These are phyloP conservation scores for Graphiopsis chlorocephala DNA, from an alignment of 2,329 filamentous ascomycete species.

Conservation along the genomic window DNA sequence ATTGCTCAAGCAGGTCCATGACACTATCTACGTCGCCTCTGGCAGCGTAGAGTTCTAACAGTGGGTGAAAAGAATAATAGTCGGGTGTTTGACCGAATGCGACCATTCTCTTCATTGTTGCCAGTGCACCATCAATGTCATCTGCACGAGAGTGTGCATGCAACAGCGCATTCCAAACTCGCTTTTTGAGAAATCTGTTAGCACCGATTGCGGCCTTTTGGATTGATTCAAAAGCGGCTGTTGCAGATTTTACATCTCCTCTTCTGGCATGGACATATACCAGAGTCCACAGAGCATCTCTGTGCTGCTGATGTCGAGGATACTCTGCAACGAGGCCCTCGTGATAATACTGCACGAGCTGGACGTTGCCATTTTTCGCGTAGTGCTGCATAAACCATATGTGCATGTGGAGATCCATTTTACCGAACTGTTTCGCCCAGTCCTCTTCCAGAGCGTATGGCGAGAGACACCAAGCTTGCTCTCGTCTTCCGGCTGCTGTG, in stretches of 20 bases:
- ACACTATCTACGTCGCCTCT: constrained; percentile 72
- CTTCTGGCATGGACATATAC: constrained; percentile 69
- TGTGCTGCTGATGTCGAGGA: constrained; percentile 22
- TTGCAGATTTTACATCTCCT: constrained; percentile 61
- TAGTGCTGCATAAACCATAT: constrained; percentile 21
- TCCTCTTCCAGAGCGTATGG: constrained; percentile 22
- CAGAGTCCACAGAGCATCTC: constrained; percentile 46
- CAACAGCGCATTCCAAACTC: constrained; percentile 75
- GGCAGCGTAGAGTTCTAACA: constrained; percentile 69
- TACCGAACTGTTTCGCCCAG: constrained; percentile 27
- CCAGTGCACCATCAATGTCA: constrained; percentile 65
- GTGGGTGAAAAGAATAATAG: constrained; percentile 63
- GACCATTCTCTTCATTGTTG: constrained; percentile 61
- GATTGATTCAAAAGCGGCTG: constrained; percentile 63
- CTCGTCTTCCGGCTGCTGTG: background rate
- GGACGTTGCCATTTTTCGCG: constrained; percentile 35
- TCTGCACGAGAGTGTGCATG: constrained; percentile 65
- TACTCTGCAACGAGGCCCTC: constrained; percentile 28
- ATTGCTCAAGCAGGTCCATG: constrained; percentile 58
- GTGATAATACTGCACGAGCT: constrained; percentile 35
- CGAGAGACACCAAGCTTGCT: constrained; percentile 11
- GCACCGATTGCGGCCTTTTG: constrained; percentile 19
- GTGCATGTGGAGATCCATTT: constrained; percentile 24
- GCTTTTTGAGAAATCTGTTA: constrained; percentile 47
- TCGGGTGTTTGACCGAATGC: constrained; percentile 51